Evolutionary conservation across 2,329 filamentous ascomycete species (phyloP).

Genomic region (Parastagonospora avenae): DNA sequence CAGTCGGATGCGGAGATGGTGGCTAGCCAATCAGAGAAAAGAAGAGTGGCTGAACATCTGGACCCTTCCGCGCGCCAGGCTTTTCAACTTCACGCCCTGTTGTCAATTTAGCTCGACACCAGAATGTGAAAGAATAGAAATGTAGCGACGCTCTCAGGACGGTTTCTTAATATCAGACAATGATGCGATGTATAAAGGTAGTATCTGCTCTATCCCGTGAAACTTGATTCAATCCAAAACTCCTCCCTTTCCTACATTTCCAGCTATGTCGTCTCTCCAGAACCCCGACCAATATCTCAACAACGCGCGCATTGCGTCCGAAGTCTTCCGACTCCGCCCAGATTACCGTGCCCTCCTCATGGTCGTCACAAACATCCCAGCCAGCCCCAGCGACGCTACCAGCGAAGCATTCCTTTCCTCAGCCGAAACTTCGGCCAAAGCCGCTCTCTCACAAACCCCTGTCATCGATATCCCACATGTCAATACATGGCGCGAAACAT

Average conservation of each 20-base stretch:
- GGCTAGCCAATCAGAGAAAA: no score
- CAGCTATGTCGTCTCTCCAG: neutral
- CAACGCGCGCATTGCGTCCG: conserved; percentile 13
- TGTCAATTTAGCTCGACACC: neutral
- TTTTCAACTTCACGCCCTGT: conserved; percentile 6
- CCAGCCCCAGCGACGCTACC: conserved; percentile 36
- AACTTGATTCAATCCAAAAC: neutral
- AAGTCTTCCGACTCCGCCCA: conserved; percentile 43
- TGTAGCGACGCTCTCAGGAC: neutral
- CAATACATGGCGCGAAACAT: conserved; percentile 47
- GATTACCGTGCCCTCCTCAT: conserved; percentile 48
- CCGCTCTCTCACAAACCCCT: conserved; percentile 12
- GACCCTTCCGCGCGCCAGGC: neutral
- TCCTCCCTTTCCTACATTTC: neutral
- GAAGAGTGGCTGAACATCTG: no score
- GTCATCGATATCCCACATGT: conserved; percentile 44
- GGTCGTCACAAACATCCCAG: conserved; percentile 38
- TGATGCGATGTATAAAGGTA: neutral
- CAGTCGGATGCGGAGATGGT: no score
- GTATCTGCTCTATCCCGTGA: neutral
- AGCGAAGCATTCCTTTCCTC: conserved; percentile 38
- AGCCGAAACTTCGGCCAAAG: conserved; percentile 28
- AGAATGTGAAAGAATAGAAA: neutral
- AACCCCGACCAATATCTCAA: conserved; percentile 2
- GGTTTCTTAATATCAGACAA: no score